Evolutionary conservation across 495 filamentous ascomycete species (phyloP).

Genomic region (Talaromyces proteolyticus): DNA sequence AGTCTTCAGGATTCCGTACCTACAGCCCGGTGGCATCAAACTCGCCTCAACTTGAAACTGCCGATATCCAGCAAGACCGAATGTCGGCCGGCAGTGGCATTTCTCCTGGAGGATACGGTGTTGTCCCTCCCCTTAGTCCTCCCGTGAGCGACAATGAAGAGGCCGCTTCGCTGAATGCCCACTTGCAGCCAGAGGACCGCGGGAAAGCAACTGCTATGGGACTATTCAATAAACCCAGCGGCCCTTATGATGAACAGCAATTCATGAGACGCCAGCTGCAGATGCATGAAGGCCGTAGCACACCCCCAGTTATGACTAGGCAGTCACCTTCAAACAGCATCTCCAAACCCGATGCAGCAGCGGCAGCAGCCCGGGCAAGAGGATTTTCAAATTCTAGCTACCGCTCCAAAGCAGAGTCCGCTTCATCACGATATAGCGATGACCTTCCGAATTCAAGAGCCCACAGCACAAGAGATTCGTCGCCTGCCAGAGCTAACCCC

Average conservation of each 20-base stretch:
- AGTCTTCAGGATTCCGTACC: slow-evolving; percentile 28
- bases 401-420: slow-evolving; percentile 38
- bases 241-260: slow-evolving; percentile 75
- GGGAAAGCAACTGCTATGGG: slow-evolving; percentile 85
- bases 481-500: slow-evolving; percentile 19
- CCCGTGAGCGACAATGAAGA: slow-evolving; percentile 67
- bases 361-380: slow-evolving; percentile 33
- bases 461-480: slow-evolving; percentile 20
- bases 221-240: slow-evolving; percentile 72
- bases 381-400: slow-evolving; percentile 36
- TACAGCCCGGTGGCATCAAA: slow-evolving; percentile 46
- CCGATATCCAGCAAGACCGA: slow-evolving; percentile 12
- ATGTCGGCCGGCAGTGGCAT: slow-evolving; percentile 11
- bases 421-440: slow-evolving; percentile 37
- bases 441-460: slow-evolving; percentile 14
- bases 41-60: slow-evolving; percentile 21
- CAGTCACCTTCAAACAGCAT: slow-evolving; percentile 26
- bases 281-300: slow-evolving; percentile 62
- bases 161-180: slow-evolving; percentile 38
- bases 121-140: slow-evolving; percentile 64
- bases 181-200: slow-evolving; percentile 69
- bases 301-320: slow-evolving; percentile 25
- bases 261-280: slow-evolving; percentile 77
- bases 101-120: slow-evolving; percentile 33
- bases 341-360: too few relatives aligned